Evolutionary conservation across 192 early-diverging fungal genomes (phyloP).

Genomic region (Entomortierella chlamydospora): DNA sequence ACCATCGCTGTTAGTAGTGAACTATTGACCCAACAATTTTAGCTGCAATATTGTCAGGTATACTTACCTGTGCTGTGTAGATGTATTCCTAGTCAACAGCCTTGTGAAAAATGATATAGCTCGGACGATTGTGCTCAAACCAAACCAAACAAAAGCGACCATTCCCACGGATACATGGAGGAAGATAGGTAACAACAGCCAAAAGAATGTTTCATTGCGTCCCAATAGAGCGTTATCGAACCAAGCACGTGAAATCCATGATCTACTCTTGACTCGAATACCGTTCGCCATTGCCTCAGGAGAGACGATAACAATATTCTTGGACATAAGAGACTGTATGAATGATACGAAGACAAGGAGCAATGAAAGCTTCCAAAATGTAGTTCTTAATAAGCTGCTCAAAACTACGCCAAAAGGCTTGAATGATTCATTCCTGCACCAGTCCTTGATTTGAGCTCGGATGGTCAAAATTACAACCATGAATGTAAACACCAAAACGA

Average conservation of each 20-base stretch:
- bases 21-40: neutral
- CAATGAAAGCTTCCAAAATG: slow-evolving; percentile 47
- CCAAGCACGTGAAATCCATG: neutral
- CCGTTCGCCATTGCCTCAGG: neutral
- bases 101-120: slow-evolving; percentile 5
- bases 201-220: slow-evolving; percentile 63
- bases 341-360: slow-evolving; percentile 44
- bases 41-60: neutral
- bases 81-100: neutral
- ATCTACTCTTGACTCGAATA: neutral
- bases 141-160: slow-evolving; percentile 47
- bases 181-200: slow-evolving; percentile 62
- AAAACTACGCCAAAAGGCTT: slow-evolving; percentile 23
- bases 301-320: neutral
- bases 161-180: slow-evolving; percentile 60
- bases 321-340: slow-evolving; percentile 44
- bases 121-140: slow-evolving; percentile 40
- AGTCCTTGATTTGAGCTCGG: slow-evolving; percentile 57
- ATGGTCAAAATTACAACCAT: slow-evolving; percentile 70
- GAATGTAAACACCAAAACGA: slow-evolving; percentile 74
- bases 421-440: slow-evolving; percentile 26
- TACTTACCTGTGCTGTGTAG: neutral
- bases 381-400: slow-evolving; percentile 15
- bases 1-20: too few species aligned
- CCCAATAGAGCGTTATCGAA: slow-evolving; percentile 59